phyloP scores from a whole-genome alignment of 2,329 filamentous ascomycete species.

The Aspergillus bombycis region DNA sequence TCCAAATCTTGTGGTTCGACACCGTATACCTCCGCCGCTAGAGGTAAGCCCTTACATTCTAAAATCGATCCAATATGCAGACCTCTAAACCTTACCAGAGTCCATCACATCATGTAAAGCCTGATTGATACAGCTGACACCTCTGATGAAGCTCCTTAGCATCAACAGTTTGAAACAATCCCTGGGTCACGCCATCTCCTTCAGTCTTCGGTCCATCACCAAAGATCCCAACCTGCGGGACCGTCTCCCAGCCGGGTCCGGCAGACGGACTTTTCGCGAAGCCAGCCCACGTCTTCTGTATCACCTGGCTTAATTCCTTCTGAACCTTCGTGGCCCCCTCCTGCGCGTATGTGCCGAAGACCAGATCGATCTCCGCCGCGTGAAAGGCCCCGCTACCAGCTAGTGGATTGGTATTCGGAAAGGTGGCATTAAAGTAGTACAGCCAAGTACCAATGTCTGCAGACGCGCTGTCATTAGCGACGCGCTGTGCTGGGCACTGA shows the following conservation, averaged over 20 bases:
- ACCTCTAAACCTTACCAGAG: background rate
- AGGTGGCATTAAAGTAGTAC: slow-evolving; percentile 35
- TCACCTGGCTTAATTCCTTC: slow-evolving; percentile 21
- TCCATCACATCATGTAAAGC: background rate
- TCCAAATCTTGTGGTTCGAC: too few relatives aligned
- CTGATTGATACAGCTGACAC: background rate
- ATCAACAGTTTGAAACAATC: slow-evolving; percentile 8
- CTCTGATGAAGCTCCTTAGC: background rate
- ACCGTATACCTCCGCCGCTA: too few relatives aligned
- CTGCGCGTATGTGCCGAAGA: slow-evolving; percentile 32
- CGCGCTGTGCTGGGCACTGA: slow-evolving; percentile 21
- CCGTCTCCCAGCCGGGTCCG: slow-evolving; percentile 28
- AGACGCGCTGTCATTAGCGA: slow-evolving; percentile 19
- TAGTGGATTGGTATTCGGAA: slow-evolving; percentile 21
- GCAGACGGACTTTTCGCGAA: slow-evolving; percentile 29
- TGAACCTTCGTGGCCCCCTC: slow-evolving; percentile 24
- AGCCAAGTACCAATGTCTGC: slow-evolving; percentile 29
- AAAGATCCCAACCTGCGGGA: slow-evolving; percentile 18
- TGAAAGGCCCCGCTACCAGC: slow-evolving; percentile 35
- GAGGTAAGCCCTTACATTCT: background rate
- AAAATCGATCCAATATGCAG: background rate
- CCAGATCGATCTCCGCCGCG: slow-evolving; percentile 34
- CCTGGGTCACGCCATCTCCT: slow-evolving; percentile 12
- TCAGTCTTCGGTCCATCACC: slow-evolving; percentile 15
- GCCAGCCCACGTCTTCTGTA: slow-evolving; percentile 31